Conservation (phyloP, 495 filamentous ascomycete species). For the Aspergillus panamensis region DNA sequence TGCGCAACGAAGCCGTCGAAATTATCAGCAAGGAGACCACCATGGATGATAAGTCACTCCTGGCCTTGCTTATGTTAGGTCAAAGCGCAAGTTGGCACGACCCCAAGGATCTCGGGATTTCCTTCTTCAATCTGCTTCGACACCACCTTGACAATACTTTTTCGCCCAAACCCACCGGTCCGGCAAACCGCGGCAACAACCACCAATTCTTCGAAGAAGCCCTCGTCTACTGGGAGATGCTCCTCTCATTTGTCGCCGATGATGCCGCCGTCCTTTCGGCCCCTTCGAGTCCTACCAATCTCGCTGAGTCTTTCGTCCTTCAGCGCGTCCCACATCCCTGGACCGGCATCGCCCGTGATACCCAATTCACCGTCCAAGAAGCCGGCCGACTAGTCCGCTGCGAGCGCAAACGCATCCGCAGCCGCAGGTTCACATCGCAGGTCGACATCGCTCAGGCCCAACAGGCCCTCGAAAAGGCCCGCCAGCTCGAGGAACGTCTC, state of each 20-base stretch:
- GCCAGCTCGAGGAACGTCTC: conserved; percentile 49
- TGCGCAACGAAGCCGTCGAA: conserved; percentile 50
- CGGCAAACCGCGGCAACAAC: conserved; percentile 37
- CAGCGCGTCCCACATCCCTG: conserved; percentile 54
- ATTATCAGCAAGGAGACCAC: conserved; percentile 44
- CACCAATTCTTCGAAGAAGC: conserved; percentile 57
- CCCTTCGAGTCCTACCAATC: conserved; percentile 15
- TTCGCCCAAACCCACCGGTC: conserved; percentile 13
- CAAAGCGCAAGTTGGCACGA: conserved; percentile 58
- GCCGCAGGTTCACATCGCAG: conserved; percentile 35
- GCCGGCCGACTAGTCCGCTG: conserved; percentile 51
- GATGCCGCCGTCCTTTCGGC: conserved; percentile 35
- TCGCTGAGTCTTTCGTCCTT: conserved; percentile 31
- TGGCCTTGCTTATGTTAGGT: conserved; percentile 53
- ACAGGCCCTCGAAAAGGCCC: conserved; percentile 44
- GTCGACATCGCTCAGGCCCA: conserved; percentile 41
- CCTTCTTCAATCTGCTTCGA: conserved; percentile 45
- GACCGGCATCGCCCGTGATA: conserved; percentile 55
- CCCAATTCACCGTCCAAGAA: conserved; percentile 52
- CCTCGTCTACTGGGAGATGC: conserved; percentile 60
- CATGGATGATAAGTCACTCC: conserved; percentile 47
- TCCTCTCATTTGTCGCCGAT: conserved; percentile 54
- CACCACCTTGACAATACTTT: conserved; percentile 42
- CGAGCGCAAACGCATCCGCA: conserved; percentile 44
- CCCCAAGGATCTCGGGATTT: conserved; percentile 50